Conservation (phyloP, 1,139 yeast species). For the Candida sanyaensis region DNA sequence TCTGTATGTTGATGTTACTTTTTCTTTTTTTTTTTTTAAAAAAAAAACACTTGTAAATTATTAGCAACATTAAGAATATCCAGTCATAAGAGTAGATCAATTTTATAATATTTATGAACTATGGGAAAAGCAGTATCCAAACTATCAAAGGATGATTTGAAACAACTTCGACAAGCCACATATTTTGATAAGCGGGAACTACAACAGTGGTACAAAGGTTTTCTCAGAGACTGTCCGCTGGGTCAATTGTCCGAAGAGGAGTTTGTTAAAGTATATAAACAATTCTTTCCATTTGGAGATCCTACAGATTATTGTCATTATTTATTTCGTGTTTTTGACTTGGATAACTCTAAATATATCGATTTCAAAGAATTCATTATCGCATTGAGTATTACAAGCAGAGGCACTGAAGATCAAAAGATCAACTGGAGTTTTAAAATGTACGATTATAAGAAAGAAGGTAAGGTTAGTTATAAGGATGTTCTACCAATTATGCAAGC, state of each 20-base stretch:
- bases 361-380: slow-evolving; percentile 93
- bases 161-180: slow-evolving; percentile 80
- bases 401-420: slow-evolving; percentile 88
- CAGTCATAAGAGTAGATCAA: too few species aligned
- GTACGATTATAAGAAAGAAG: slow-evolving; percentile 81
- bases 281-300: slow-evolving; percentile 98
- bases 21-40: not conserved
- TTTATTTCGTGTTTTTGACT: slow-evolving; percentile 87
- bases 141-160: slow-evolving; percentile 86
- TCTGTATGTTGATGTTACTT: not conserved
- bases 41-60: not conserved
- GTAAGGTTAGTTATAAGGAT: slow-evolving; percentile 73
- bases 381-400: slow-evolving; percentile 82
- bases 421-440: slow-evolving; percentile 84
- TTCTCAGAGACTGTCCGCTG: slow-evolving; percentile 87
- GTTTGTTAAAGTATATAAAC: slow-evolving; percentile 89
- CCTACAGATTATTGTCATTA: slow-evolving; percentile 89
- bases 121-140: slow-evolving; percentile 98
- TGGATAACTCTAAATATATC: slow-evolving; percentile 76
- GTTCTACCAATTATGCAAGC: slow-evolving; percentile 79
- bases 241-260: slow-evolving; percentile 89
- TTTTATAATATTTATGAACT: not conserved
- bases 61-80: not conserved
- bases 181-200: slow-evolving; percentile 91
- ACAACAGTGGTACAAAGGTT: slow-evolving; percentile 98